Base-by-base conservation (phyloP, 306 rosid species). In the Corylus americana region DNA sequence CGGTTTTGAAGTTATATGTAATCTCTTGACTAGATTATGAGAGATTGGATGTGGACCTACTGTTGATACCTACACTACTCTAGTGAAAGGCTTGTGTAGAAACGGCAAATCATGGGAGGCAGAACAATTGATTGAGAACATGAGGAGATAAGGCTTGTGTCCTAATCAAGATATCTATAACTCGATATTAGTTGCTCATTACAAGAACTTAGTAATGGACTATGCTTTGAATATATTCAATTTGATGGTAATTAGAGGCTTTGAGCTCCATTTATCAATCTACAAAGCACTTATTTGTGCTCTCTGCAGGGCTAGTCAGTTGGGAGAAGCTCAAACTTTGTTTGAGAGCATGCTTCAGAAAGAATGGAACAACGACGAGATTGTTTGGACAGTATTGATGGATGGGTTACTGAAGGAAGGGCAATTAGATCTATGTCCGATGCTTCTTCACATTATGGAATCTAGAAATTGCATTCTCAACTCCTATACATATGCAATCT, bases 361-460 rank as follows among this genome's bases (percentile, higher is more conserved):
- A 51, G 73, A 75, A 16, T 83, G 85, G 87, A 86, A 45, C 51
- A 45, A 84, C 44, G 87, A 87, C 53, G 90, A 87, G 86, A 82
- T 87, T 78, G 87, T 73, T 48, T 87, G 86, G 90, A 83, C 87
- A 20, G 78, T 87, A 47, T 77, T 84, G 37, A 61, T 83, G 27
- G 87, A 86, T 78, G 87, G 90, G 14, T 75, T 86, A 73, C 80
- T 86, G 62, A 86, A 78, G 79, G 75, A 86, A 67, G 78, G 79
- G 78, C 76, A 71, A n/a, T 22, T 39, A 48, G 82, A 81, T 75
- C 35, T 77, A 54, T 78, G 86, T 75, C 79, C 76, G 84, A 83
- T 72, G 75, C 82, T 86, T 69, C 89, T 86, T 70, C 78, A 80
- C 75, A 55, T 77, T 51, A 81, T 87, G 80, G 78, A 84, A 76